Evolutionary conservation across 257 asterid species (phyloP), one percentile per base, ranked within the genome.

Genomic region (Solanum dulcamara): DNA sequence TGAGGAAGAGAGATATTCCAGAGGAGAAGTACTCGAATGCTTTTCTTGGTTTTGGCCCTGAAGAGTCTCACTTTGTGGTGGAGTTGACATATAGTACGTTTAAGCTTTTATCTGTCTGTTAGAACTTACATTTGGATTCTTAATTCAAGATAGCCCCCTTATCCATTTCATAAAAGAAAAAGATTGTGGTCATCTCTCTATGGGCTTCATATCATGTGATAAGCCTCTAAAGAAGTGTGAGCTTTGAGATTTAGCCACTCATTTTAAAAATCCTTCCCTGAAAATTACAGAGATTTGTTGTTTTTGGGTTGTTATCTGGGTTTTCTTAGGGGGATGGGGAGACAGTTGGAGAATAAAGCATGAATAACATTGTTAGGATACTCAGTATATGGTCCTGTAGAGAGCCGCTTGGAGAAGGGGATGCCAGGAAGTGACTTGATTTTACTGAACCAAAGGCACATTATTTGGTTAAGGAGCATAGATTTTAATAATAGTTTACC

Each of bases 1-100:
- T 96, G 92, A 93, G 99, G 94, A 88, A 96, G 89, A 91, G 99
- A 84, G 97, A 97, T 86, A 75, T 97, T 53, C 99, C 98, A 0
- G 98, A 94, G 71, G 99, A 97, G 88, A 94, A 94, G 86, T 97
- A 97, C 85, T 88, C 99, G 17, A 97, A 97, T 88, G 99, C 99
- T 83, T 97, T 97, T 89, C 98, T 97, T 70, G 99, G 99, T n/a
- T 97, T 94, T 91, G 99, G 99, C 85, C 93, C 99, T 1, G 99
- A 97, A 80, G 96, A 95, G 2, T 93, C 99, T 51, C 91, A 97
- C 87, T 97, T 97, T 85, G 98, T 91, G 84, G 89, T 97, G 86
- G 99, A 97, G 86, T 88, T 97, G 91, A 97, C 99, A 32, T 95
- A 97, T 89, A 97, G 99, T 96, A 93, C 71, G 99, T 92, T 84